phyloP scores from a whole-genome alignment of 768 basidiomycete species.

The Russula dissimulans region DNA sequence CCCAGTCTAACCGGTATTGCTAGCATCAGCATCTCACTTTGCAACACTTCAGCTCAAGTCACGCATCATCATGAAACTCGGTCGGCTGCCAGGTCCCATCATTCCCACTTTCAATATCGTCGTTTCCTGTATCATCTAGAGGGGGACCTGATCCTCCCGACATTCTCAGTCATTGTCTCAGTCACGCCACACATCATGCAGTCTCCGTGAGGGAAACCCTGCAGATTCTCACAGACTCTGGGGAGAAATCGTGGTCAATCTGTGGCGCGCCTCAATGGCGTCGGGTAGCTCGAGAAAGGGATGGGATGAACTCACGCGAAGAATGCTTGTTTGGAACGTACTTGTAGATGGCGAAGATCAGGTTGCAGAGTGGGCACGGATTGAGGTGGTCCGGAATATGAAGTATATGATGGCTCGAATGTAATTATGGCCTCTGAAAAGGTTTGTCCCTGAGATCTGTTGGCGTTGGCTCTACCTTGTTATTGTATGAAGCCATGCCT shows the following conservation, averaged over 20 bases:
- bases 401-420: conserved; percentile 12
- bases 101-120: conserved; percentile 3
- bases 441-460: too few relatives aligned
- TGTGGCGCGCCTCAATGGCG: conserved; percentile 49
- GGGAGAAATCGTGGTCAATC: conserved; percentile 42
- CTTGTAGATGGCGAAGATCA: conserved; percentile 28
- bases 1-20: not conserved
- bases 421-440: too few relatives aligned
- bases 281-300: conserved; percentile 23
- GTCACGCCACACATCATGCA: conserved; percentile 14
- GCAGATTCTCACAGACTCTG: conserved; percentile 31
- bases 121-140: conserved; percentile 14
- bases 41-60: not conserved
- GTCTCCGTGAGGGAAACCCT: conserved; percentile 27
- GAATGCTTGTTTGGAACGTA: conserved; percentile 47
- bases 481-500: too few relatives aligned
- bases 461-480: too few relatives aligned
- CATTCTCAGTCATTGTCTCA: not conserved
- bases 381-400: conserved; percentile 25
- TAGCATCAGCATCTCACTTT: not conserved
- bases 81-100: conserved; percentile 4
- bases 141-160: not conserved
- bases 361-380: conserved; percentile 51
- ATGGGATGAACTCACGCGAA: conserved; percentile 46
- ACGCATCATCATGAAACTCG: conserved; percentile 8